Evolutionary conservation across 1,139 yeast genomes (phyloP), one percentile per base, ranked within the genome.

Genomic region (Diutina pseudorugosa): DNA sequence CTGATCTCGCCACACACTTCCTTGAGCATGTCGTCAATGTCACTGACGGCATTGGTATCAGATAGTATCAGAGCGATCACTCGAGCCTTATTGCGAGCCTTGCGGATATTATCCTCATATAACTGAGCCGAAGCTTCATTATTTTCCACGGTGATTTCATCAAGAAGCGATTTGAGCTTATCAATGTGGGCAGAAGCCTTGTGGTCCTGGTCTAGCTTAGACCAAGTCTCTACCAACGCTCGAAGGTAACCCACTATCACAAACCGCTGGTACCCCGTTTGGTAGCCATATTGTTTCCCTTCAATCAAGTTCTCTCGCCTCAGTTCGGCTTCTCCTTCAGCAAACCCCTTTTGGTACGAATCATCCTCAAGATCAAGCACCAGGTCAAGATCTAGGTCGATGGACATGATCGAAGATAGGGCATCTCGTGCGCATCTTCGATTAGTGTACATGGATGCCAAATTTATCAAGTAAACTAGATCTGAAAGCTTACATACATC

Each of bases 221-320:
- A 5, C 49, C 49, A 45, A 6, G 11, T 11, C 3, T 14, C 68
- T 1, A 78, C 61, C 5, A 85, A 64, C 6, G 88, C 88, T 50
- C 71, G 67, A 5, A 86, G 72, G 53, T 83, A 79, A 0, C 95
- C 95, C 3, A 85, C 63, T 0, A 84, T 65, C 14, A 83, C 60
- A 58, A 76, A 84, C 56, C 91, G 69, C 64, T 85, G 91, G 61
- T 80, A 85, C 0, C 90, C 94, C 0, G 89, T 83, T 61, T 87
- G 94, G 52, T 84, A 73, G 0, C 95, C 95, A 60, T 76, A 84
- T 58, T 84, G 87, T 58, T 81, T 82, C 1, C 95, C 95, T 63
- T 86, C 95, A 1, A 74, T 57, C 52, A 67, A 70, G 50, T 76
- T 79, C 47, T 71, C 69, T 50, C 59, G 60, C 0, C 76, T 66